Conservation (phyloP, 306 rosid genomes). For the Vigna mungo region DNA sequence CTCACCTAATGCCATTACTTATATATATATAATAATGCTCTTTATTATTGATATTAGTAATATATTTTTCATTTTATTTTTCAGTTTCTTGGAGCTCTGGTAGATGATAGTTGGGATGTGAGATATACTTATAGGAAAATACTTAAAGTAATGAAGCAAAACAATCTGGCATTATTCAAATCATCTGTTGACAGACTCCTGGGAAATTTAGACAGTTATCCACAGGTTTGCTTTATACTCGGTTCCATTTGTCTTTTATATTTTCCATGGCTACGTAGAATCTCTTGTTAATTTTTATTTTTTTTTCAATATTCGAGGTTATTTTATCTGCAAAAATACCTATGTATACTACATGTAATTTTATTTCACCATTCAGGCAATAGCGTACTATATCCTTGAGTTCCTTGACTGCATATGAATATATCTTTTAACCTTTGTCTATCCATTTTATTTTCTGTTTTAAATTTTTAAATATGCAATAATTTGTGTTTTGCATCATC, state of each 20-base stretch:
- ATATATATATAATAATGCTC: neutral
- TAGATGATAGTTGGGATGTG: constrained; percentile 56
- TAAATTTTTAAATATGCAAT: constrained; percentile 3
- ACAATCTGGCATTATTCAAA: constrained; percentile 55
- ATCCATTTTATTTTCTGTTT: neutral
- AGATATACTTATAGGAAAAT: constrained; percentile 70
- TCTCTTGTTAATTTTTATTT: constrained; percentile 29
- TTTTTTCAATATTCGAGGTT: constrained; percentile 4
- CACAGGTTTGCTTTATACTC: constrained; percentile 60
- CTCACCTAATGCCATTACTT: neutral
- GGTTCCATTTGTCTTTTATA: constrained; percentile 7
- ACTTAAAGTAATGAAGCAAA: constrained; percentile 70
- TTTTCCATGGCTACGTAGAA: constrained; percentile 20
- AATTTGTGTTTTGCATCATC: neutral
- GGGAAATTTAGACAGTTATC: constrained; percentile 61
- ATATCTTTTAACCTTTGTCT: neutral
- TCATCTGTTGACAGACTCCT: constrained; percentile 66
- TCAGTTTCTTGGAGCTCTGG: constrained; percentile 81
- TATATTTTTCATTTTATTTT: constrained; percentile 39
- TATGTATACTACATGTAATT: neutral
- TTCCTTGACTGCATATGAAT: neutral
- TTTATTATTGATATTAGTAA: constrained; percentile 22
- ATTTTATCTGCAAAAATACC: constrained; percentile 6
- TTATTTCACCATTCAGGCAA: constrained; percentile 23
- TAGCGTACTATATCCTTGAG: neutral